Evolutionary conservation across 129 eudicot species (phyloP), one percentile per base, ranked within the genome.

Genomic region (Pittosporum tobira): DNA sequence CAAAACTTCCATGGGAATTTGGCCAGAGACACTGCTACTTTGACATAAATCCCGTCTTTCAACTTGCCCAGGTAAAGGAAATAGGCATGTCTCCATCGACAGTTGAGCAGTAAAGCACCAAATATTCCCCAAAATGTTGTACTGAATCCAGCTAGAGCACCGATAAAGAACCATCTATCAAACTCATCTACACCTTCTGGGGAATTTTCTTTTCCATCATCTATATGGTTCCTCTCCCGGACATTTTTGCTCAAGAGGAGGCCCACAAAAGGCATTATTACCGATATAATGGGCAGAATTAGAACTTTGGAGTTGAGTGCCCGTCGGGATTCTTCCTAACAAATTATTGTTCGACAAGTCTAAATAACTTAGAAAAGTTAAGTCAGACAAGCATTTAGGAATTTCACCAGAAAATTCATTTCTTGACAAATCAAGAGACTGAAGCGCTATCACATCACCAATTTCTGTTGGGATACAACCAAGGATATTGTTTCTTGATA

Each of bases 261-360:
- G 62, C 30, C 78, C 78, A 46, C 78, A 66, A 44, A 73, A 48
- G 30, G 44, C 24, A 5, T 21, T 2, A 37, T 66, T 73, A 10
- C 73, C 78, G 19, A 0, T 23, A 28, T 51, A 73, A 3, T 26
- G n/a, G 10, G 78, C 60, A n/a, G 69, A 59, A 23, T 62, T 48
- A 51, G 48, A 59, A 27, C 65, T 67, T 21, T 67, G 74, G 2
- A 74, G 48, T 38, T 67, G 79, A 20, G 49, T 74, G 45, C 74
- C 42, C 7, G 70, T 36, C 29, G 79, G 79, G n/a, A 68, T 68
- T 62, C 53, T 57, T 3, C 70, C 79, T 11, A 66, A 62, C n/a
- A 74, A 40, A 34, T 55, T 62, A 26, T 74, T 74, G n/a, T n/a
- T n/a, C n/a, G n/a, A n/a, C n/a, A n/a, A n/a, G n/a, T n/a, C n/a